phyloP scores from a whole-genome alignment of 257 asterid genomes.

The Gynochthodes officinalis region DNA sequence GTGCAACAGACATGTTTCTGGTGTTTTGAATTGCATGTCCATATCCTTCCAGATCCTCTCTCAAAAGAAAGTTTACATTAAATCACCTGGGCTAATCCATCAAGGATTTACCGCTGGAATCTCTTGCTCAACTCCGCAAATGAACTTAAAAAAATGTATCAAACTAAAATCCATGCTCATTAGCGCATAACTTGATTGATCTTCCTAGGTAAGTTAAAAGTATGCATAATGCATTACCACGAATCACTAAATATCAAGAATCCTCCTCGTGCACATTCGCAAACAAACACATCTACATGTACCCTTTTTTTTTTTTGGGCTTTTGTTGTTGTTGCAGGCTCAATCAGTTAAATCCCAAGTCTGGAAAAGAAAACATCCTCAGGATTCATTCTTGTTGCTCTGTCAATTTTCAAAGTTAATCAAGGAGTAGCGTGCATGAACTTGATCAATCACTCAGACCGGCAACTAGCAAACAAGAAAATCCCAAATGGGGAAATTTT shows the following conservation, averaged over 20 bases:
- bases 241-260: too few species aligned
- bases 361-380: background rate
- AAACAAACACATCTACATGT: too few species aligned
- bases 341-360: background rate
- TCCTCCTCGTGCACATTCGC: too few species aligned
- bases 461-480: background rate
- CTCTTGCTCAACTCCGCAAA: background rate
- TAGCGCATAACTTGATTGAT: too few species aligned
- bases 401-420: background rate
- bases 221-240: too few species aligned
- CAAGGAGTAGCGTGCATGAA: background rate
- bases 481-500: background rate
- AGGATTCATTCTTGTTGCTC: background rate
- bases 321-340: background rate
- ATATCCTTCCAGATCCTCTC: background rate
- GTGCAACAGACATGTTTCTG: background rate
- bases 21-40: background rate
- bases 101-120: background rate
- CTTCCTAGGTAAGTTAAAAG: too few species aligned
- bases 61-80: background rate
- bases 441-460: background rate
- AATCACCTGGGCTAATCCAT: background rate
- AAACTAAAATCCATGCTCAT: too few species aligned
- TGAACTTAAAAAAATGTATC: background rate
- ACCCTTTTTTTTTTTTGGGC: too few species aligned